Evolutionary conservation across 1,139 yeast species (phyloP), one percentile per base, ranked within the genome.

Genomic region (Suhomyces maxii): DNA sequence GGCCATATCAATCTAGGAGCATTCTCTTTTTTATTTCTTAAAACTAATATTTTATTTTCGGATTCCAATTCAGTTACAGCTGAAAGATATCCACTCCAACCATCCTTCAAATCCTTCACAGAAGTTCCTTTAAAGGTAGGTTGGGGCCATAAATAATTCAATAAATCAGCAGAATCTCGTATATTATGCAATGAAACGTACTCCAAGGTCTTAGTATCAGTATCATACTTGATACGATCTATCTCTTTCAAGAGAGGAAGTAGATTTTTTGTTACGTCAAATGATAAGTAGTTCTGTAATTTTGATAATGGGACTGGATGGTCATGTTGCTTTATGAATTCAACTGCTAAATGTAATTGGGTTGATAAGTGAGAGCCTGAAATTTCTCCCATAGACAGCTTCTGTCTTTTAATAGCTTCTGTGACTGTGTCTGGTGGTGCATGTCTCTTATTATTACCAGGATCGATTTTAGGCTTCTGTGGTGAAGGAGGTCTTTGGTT

Each of bases 1-100:
- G 95, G 84, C 99, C 99, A 95, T 11, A 93, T 89, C 49, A 86
- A 80, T 53, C 96, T 73, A 10, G 99, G 97, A 1, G 90, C 76
- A 61, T 88, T 89, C 58, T 93, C 99, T 73, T 95, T 93, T 60
- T 91, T 90, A 38, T 95, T 89, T 47, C 97, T 78, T 55, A 89
- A 72, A 3, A 93, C 97, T 38, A 93, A 74, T 36, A 91, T 83
- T 56, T 87, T 85, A 50, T 86, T 80, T 46, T 86, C 84, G 45
- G 77, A 76, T 61, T 93, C 98, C 39, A 93, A 71, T 56, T 85
- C 84, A 41, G 83, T 83, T 28, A 93, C 82, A 0, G 95, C 87
- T 7, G 80, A 82, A 40, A 86, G 65, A 63, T 97, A 91, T n/a
- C 91, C 95, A 42, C 87, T 80, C 99, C 99, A 95, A 18, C 99